These are phyloP conservation scores for Russula foetens DNA, from an alignment of 768 basidiomycete species.

Conservation along the genomic window DNA sequence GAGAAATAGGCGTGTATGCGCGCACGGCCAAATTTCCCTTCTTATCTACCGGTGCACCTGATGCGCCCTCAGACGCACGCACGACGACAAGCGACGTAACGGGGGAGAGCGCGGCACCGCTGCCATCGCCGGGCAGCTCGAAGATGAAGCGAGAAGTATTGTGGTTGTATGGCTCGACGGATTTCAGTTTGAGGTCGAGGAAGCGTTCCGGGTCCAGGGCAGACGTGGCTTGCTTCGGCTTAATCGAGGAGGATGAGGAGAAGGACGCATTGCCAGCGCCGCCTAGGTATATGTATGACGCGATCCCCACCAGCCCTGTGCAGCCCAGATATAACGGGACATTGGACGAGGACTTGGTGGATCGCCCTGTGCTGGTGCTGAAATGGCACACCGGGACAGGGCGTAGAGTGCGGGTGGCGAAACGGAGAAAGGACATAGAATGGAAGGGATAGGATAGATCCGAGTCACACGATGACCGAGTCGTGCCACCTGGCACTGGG, in stretches of 20 bases:
- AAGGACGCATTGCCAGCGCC: constrained; percentile 19
- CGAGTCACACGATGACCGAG: no score
- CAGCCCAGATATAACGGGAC: constrained; percentile 42
- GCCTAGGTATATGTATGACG: constrained; percentile 43
- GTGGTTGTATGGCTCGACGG: constrained; percentile 84
- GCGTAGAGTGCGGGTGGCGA: constrained; percentile 10
- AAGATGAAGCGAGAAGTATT: constrained; percentile 84
- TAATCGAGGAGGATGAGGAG: constrained; percentile 5
- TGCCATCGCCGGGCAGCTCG: constrained; percentile 57
- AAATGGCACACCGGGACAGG: constrained; percentile 34
- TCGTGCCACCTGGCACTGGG: no score
- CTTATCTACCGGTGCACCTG: constrained; percentile 41
- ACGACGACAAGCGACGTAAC: constrained; percentile 74
- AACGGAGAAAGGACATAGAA: constrained; percentile 22
- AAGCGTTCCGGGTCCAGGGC: constrained; percentile 71
- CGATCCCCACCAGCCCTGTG: constrained; percentile 33
- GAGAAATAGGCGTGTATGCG: constrained; percentile 90
- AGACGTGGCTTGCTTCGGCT: constrained; percentile 48
- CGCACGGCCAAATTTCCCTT: constrained; percentile 86
- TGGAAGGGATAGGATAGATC: no score
- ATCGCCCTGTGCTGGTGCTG: constrained; percentile 34
- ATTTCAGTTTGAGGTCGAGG: constrained; percentile 74
- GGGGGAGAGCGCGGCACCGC: constrained; percentile 65
- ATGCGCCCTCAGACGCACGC: constrained; percentile 55
- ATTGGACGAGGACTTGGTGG: constrained; percentile 40